Evolutionary conservation across 2,329 filamentous ascomycete genomes (phyloP), one percentile per base, ranked within the genome.

Genomic region (Cladosporium oxysporum): DNA sequence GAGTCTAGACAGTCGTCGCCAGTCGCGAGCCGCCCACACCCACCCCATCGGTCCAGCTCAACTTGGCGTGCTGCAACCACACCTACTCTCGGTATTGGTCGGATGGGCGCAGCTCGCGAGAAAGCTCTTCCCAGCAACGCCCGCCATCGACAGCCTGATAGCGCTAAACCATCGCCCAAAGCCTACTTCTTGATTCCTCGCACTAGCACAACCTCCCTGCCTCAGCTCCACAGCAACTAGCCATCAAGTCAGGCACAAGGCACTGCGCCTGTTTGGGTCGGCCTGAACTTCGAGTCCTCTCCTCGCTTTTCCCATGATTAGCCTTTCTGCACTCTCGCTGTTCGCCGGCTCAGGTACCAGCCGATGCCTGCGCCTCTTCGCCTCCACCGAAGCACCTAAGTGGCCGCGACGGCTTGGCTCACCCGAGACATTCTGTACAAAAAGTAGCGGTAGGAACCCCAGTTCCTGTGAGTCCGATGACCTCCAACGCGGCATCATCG

Each of bases 61-160:
- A 35, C 59, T 62, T 53, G 59, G 59, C 59, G 47, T 50, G 47
- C 59, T 52, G 59, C 61, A 63, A 63, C 61, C 50, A 62, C 60
- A 62, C 49, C 49, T 41, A 35, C 60, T 49, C 28, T 29, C 60
- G 60, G 60, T 62, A 62, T 62, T 62, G 60, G 60, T 62, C 60
- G 60, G 60, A 37, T 28, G 44, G 47, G 55, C 55, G 55, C 55
- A 60, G 58, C 58, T 60, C 28, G 55, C 12, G 58, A 31, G 28
- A 47, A 49, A 60, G 58, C 58, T 60, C 58, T 60, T 60, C 58
- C 58, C 58, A 49, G 58, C 58, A 33, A 23, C 52, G 52, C 52
- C 52, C 52, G 52, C 52, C 52, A 31, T 31, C 41, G n/a, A 7
- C n/a, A 55, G 52, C 52, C 52, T 31, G 52, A 55, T 55, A 55